Base-by-base conservation (phyloP, 2,329 filamentous ascomycete species). In the Ascochyta rabiei region DNA sequence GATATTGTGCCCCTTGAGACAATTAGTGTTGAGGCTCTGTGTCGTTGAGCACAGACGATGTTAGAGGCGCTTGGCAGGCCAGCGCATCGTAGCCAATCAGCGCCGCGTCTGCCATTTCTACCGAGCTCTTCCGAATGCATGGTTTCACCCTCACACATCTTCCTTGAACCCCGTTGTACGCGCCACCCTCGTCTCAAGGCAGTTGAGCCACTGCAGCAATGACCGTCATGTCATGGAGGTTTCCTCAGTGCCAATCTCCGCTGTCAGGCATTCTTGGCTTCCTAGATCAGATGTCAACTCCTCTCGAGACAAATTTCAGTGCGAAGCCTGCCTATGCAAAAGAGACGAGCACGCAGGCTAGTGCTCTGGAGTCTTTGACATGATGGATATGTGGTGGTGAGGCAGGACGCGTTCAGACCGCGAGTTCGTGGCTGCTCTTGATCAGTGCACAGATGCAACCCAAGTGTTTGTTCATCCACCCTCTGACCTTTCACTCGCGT, bases 1-100 rank as follows among this genome's bases (percentile, higher is more conserved):
- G 51, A 59, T 60, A 51, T 42, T 31, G 52, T 50, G 48, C 69
- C 60, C 70, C 70, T 72, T 74, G 70, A 74, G 66, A 74, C 71
- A 66, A 72, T 71, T 74, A 69, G 70, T 71, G 71, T 73, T 72
- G 70, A 72, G 58, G 63, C 44, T 67, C 44, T 52, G 55, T 47
- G 40, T 49, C 52, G 30, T 30, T 3, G 23, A 10, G 40, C 40
- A 43, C 40, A 12, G 40, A 43, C 10, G 15, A 18, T 44, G 48
- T 47, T 62, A 63, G 59, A 57, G 62, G 61, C 60, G 63, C 63
- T 65, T 68, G 48, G 49, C 53, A 21, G 19, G 8, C 28, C 24
- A 8, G 38, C 16, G 28, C 3, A 12, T 18, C 7, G 8, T 24
- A 28, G 53, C 66, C 63, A 65, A 67, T 68, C 35, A 60, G 48